Conservation (phyloP, 129 eudicot genomes). For the Lactuca saligna region DNA sequence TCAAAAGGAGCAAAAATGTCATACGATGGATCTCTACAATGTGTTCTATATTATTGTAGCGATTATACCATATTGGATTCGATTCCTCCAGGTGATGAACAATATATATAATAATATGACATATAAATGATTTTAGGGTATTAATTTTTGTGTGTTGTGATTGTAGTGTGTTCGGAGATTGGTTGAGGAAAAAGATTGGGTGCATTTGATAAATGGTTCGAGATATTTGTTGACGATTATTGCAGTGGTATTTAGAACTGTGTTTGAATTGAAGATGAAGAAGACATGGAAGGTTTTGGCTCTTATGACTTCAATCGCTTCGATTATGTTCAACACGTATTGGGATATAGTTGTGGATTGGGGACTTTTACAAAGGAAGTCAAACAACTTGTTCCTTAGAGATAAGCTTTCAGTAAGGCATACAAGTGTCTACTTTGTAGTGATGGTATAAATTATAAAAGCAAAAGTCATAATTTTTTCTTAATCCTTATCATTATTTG, state of each 20-base stretch:
- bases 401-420: slow-evolving; percentile 56
- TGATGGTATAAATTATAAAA: slow-evolving; percentile 45
- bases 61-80: slow-evolving; percentile 77
- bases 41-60: slow-evolving; percentile 64
- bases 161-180: slow-evolving; percentile 79
- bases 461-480: neutral
- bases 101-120: neutral
- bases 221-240: slow-evolving; percentile 70
- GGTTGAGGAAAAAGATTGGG: slow-evolving; percentile 56
- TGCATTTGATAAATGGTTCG: slow-evolving; percentile 57
- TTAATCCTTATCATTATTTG: neutral
- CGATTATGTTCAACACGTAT: slow-evolving; percentile 57
- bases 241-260: slow-evolving; percentile 66
- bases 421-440: slow-evolving; percentile 59
- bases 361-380: slow-evolving; percentile 70
- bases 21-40: slow-evolving; percentile 48
- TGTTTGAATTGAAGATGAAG: slow-evolving; percentile 45
- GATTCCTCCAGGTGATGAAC: slow-evolving; percentile 61
- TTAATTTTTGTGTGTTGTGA: neutral
- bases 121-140: neutral
- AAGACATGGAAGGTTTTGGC: slow-evolving; percentile 59
- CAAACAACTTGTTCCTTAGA: slow-evolving; percentile 59
- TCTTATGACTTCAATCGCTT: slow-evolving; percentile 48
- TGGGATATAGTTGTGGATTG: slow-evolving; percentile 88
- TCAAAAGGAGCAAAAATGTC: slow-evolving; percentile 44